Conservation (phyloP, 108 stramenopile species). For the Conticribra guillardii region DNA sequence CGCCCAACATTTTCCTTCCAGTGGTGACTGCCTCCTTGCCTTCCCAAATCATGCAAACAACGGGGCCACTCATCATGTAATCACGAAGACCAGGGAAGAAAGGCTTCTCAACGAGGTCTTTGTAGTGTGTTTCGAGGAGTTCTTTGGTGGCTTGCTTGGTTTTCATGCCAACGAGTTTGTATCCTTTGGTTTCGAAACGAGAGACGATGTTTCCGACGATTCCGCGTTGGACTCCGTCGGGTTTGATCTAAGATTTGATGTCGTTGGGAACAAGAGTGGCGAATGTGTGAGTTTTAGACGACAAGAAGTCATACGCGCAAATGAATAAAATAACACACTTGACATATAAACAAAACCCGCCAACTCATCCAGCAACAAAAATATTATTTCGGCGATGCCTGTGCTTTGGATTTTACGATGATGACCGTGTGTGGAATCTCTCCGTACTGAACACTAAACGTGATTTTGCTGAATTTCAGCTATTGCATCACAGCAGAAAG, state of each 20-base stretch:
- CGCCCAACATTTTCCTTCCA: slow-evolving; percentile 95
- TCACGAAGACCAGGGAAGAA: slow-evolving; percentile 94
- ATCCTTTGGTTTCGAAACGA: slow-evolving; percentile 93
- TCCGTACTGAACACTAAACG: no score
- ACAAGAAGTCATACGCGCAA: slow-evolving; percentile 2
- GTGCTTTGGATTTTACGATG: no score
- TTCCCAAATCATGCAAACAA: slow-evolving; percentile 93
- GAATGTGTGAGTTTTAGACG: not conserved
- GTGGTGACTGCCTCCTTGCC: slow-evolving; percentile 90
- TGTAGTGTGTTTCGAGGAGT: slow-evolving; percentile 90
- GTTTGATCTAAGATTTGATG: slow-evolving; percentile 62
- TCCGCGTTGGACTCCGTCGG: slow-evolving; percentile 90
- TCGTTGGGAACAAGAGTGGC: not conserved
- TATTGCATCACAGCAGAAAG: no score
- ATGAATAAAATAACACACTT: no score
- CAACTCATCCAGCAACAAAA: no score
- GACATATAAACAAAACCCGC: no score
- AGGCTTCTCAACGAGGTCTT: slow-evolving; percentile 88
- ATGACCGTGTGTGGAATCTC: no score
- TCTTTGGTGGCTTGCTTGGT: slow-evolving; percentile 82
- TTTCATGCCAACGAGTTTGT: slow-evolving; percentile 94
- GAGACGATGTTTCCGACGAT: slow-evolving; percentile 90
- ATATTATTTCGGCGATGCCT: no score
- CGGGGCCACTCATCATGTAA: slow-evolving; percentile 82
- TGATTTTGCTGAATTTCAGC: no score